Evolutionary conservation across 225 moss, liverwort and hornwort species (phyloP).

Genomic region (Physcomitrellopsis africana): DNA sequence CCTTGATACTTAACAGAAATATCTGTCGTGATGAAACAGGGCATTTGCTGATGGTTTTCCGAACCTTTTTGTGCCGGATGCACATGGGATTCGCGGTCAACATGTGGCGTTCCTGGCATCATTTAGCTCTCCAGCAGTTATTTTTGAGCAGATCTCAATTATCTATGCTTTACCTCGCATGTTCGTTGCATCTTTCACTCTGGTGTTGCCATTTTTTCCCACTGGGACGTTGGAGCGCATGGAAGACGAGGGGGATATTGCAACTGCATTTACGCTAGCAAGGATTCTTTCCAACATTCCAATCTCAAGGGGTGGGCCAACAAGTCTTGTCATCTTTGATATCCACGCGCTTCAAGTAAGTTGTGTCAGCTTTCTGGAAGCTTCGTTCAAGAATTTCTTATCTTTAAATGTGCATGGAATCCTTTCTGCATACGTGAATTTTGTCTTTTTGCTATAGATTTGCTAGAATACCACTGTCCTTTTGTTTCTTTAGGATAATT

Average conservation of each 20-base stretch:
- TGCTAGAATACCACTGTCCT: not conserved
- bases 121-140: constrained; percentile 82
- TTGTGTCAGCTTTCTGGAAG: not conserved
- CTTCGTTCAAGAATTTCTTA: not conserved
- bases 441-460: not conserved
- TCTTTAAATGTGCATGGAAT: no score
- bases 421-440: not conserved
- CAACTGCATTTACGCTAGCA: constrained; percentile 93
- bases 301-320: constrained; percentile 97
- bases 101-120: constrained; percentile 98
- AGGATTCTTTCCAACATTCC: constrained; percentile 94
- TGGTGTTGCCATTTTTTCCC: constrained; percentile 96
- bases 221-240: constrained; percentile 98
- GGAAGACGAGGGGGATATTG: constrained; percentile 99
- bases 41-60: constrained; percentile 97
- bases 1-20: not conserved
- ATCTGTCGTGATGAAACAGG: constrained; percentile 47
- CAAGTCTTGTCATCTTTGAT: constrained; percentile 98
- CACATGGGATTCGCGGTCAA: constrained; percentile 95
- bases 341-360: constrained; percentile 96
- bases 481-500: not conserved
- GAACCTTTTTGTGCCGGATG: constrained; percentile 92
- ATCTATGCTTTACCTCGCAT: constrained; percentile 96
- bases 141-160: constrained; percentile 98
- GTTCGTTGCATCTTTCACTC: constrained; percentile 98